phyloP scores from a whole-genome alignment of 2,329 filamentous ascomycete species.

The Dactylellina leptospora region DNA sequence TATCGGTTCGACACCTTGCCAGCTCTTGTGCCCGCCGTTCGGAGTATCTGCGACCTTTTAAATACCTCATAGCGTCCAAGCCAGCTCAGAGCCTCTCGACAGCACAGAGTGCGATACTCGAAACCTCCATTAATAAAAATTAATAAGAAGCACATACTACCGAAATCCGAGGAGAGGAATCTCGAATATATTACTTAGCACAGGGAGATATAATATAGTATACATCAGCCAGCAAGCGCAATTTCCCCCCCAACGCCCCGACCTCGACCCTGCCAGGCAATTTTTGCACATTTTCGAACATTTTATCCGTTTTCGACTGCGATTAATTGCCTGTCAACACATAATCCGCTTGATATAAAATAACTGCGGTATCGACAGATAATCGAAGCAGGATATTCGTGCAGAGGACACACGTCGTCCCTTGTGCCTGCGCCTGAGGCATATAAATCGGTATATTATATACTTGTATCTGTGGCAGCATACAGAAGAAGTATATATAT shows the following conservation, averaged over 20 bases:
- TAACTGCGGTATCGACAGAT: too few relatives aligned
- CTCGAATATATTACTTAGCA: too few relatives aligned
- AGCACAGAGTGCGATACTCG: neutral
- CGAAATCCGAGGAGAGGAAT: too few relatives aligned
- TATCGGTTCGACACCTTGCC: conserved; percentile 44
- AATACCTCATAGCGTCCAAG: conserved; percentile 50
- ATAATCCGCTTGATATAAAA: conserved; percentile 49
- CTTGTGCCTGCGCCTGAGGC: conserved; percentile 1
- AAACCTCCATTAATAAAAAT: too few relatives aligned
- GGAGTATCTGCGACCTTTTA: conserved; percentile 50
- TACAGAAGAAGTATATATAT: too few relatives aligned
- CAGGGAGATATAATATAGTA: too few relatives aligned
- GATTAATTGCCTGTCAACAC: conserved; percentile 52
- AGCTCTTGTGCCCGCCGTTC: conserved; percentile 24
- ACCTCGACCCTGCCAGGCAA: neutral
- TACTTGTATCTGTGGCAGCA: too few relatives aligned
- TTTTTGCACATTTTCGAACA: neutral
- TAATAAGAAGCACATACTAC: too few relatives aligned
- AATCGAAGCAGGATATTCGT: too few relatives aligned
- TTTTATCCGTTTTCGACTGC: conserved; percentile 13
- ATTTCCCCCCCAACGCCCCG: neutral
- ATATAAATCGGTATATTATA: conserved; percentile 25
- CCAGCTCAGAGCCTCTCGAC: conserved; percentile 15
- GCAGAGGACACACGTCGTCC: neutral
- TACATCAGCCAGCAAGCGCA: neutral